Base-by-base conservation (phyloP, 1,139 yeast genomes). In the Candida sp. region DNA sequence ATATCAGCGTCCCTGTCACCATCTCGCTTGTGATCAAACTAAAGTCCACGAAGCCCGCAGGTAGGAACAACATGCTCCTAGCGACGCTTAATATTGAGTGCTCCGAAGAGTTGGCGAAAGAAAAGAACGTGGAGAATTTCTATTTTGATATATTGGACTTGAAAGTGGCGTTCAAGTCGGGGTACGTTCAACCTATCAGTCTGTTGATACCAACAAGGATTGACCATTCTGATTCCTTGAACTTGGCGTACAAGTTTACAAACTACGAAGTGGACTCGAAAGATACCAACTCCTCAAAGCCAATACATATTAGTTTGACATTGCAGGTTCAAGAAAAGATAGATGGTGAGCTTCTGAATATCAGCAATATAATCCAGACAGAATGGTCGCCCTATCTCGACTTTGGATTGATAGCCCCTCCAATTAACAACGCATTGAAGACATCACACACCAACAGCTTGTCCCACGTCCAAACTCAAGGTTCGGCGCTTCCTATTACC, bases 301-400 rank as follows among this genome's bases (percentile, higher is more conserved):
- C 71, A 51, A 67, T 72, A 54, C 68, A 58, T 33, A 68, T 80
- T 31, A 60, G 60, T 25, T 67, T 80, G 30, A 61, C 58, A 2
- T 60, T 58, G 51, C 77, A 57, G 54, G 68, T 62, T 53, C 75
- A 63, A 50, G 59, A 56, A 43, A 49, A 56, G 34, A 50, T 49
- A 0, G 47, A 42, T 3, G 45, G 51, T 4, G 52, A 52, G 5
- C 61, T 44, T 44, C 51, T 49, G 6, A 55, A 58, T 22, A 49
- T 66, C 17, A 71, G 76, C 49, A 66, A 63, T 52, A 52, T 60
- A 6, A 77, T 86, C n/a, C 65, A 70, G 9, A 85, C 90, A 0
- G 72, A 72, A 46, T 85, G 92, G 86, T 70, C 81, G 3, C 88
- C 93, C 0, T 73, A 73, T 44, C 70, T 86, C 35, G 91, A 86